Evolutionary conservation across 169 alveolate species (phyloP).

Genomic region (Plasmodium berghei): DNA sequence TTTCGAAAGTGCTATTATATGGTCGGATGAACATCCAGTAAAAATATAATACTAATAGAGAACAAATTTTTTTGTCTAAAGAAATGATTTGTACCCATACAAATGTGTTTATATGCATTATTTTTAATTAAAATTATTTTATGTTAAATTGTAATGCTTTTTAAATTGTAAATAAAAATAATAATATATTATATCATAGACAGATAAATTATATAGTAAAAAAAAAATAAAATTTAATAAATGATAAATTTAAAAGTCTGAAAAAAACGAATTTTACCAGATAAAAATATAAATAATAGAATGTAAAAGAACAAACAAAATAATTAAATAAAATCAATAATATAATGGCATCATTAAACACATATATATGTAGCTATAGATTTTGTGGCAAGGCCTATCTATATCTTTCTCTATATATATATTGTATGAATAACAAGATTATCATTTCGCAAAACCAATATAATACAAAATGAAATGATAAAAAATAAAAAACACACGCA

Average conservation of each 20-base stretch:
- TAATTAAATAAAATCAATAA: conserved; percentile 27
- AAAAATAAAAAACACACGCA: too few relatives aligned
- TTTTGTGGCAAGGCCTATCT: not conserved
- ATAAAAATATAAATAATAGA: not conserved
- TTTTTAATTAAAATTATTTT: conserved; percentile 10
- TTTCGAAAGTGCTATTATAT: too few relatives aligned
- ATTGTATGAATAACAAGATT: too few relatives aligned
- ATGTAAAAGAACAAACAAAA: conserved; percentile 11
- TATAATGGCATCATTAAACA: not conserved
- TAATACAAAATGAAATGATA: too few relatives aligned
- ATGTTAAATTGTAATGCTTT: conserved; percentile 14
- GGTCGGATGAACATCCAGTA: too few relatives aligned
- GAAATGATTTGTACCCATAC: too few relatives aligned
- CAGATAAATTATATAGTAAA: conserved; percentile 5
- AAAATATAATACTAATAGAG: too few relatives aligned
- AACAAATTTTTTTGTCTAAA: too few relatives aligned
- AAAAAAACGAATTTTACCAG: conserved; percentile 2
- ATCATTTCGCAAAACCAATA: too few relatives aligned
- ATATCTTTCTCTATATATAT: too few relatives aligned
- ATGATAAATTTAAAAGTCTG: conserved; percentile 6
- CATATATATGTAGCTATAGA: conserved; percentile 3
- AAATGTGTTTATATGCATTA: too few relatives aligned
- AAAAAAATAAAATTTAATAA: not conserved
- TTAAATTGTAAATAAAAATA: conserved; percentile 6
- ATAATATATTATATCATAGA: conserved; percentile 14